Percentiles rank a stretch among this genome's conserved stretches.
Evolutionary conservation across 2,329 filamentous ascomycete genomes (phyloP).

Genomic region (Aphanocladium album): DNA sequence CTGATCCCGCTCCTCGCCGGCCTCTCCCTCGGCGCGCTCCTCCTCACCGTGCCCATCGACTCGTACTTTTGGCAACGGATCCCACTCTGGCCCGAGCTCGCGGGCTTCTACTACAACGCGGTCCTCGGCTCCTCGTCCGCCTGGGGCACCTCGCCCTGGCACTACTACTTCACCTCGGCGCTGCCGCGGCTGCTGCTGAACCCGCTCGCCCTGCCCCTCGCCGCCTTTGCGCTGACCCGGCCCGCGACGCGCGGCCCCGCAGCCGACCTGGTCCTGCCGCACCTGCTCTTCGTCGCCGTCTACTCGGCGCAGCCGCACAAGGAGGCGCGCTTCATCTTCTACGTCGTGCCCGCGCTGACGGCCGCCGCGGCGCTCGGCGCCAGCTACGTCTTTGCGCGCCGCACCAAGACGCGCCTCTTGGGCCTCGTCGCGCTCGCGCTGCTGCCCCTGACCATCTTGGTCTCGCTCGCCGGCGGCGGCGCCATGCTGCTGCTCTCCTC

Average conservation of each 20-base stretch:
- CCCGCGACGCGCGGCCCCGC: conserved; percentile 40
- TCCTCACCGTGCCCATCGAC: conserved; percentile 70
- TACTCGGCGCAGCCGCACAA: conserved; percentile 94
- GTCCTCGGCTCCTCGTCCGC: conserved; percentile 74
- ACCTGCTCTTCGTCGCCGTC: conserved; percentile 65
- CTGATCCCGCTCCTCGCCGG: conserved; percentile 62
- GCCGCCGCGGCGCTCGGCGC: conserved; percentile 71
- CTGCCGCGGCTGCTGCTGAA: conserved; percentile 82
- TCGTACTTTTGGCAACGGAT: conserved; percentile 85
- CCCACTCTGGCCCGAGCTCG: conserved; percentile 82
- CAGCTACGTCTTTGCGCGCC: conserved; percentile 61
- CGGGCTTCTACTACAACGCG: conserved; percentile 87
- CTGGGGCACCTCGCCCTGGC: conserved; percentile 83
- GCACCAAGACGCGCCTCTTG: conserved; percentile 56
- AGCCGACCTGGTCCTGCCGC: conserved; percentile 55
- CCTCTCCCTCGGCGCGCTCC: conserved; percentile 62
- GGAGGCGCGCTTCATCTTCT: conserved; percentile 92
- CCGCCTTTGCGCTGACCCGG: conserved; percentile 47
- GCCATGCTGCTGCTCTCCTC: conserved; percentile 73
- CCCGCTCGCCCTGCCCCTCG: conserved; percentile 57
- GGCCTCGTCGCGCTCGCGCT: conserved; percentile 50
- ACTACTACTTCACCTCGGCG: conserved; percentile 79
- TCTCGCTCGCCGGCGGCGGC: conserved; percentile 55
- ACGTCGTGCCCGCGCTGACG: conserved; percentile 75
- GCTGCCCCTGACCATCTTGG: conserved; percentile 53